Evolutionary conservation across 83 land plant species (phyloP).

Genomic region (Diphasiastrum complanatum): DNA sequence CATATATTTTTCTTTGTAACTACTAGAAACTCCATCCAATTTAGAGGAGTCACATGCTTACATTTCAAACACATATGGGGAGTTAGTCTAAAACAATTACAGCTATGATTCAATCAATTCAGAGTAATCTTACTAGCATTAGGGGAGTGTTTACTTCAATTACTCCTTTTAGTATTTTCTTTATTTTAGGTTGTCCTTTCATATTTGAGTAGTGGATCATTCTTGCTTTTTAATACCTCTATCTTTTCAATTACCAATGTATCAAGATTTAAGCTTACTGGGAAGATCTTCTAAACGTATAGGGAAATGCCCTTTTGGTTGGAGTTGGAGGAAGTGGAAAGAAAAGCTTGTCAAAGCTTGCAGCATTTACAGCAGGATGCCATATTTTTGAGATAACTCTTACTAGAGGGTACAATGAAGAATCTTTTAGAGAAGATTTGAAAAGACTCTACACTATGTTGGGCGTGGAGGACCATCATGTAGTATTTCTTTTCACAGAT

Average conservation of each 20-base stretch:
- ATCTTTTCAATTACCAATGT: not conserved
- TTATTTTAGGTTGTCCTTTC: too few species aligned
- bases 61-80: too few species aligned
- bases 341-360: conserved; percentile 34
- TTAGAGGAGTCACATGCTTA: too few species aligned
- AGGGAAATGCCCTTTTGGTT: conserved; percentile 39
- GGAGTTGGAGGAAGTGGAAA: conserved; percentile 47
- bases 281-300: not conserved
- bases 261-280: too few species aligned
- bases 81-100: too few species aligned
- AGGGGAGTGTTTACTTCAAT: too few species aligned
- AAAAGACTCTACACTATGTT: conserved; percentile 24
- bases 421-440: conserved; percentile 33
- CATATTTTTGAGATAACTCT: conserved; percentile 32
- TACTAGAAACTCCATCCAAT: too few species aligned
- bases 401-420: conserved; percentile 38
- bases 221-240: not conserved
- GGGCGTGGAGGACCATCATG: conserved; percentile 30
- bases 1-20: too few species aligned
- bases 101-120: too few species aligned
- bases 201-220: not conserved
- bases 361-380: conserved; percentile 36
- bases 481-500: conserved; percentile 34
- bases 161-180: too few species aligned
- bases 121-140: too few species aligned